These are phyloP conservation scores for Colletotrichum sansevieriae DNA, from an alignment of 2,329 filamentous ascomycete genomes.

Conservation along the genomic window DNA sequence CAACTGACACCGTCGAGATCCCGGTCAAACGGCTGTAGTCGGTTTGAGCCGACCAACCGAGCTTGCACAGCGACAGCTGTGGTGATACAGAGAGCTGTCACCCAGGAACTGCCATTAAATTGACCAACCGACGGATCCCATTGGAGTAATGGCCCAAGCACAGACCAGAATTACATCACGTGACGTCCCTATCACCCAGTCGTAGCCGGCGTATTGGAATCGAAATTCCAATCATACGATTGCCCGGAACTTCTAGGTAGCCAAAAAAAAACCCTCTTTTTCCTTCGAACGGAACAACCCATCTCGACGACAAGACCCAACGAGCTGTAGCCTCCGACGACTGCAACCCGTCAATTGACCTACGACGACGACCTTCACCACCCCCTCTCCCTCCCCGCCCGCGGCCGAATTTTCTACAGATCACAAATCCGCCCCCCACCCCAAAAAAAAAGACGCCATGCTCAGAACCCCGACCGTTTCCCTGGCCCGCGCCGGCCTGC, in stretches of 20 bases:
- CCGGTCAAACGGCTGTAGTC: constrained; percentile 35
- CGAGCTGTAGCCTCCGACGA: constrained; percentile 26
- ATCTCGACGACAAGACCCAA: constrained; percentile 13
- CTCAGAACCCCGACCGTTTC: constrained; percentile 67
- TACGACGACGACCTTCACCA: too few relatives aligned
- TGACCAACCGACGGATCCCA: constrained; percentile 15
- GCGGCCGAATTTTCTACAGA: constrained; percentile 34
- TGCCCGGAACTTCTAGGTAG: constrained; percentile 41
- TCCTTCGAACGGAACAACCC: constrained; percentile 31
- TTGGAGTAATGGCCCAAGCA: constrained; percentile 12
- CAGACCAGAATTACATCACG: neutral
- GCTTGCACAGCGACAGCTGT: constrained; percentile 1
- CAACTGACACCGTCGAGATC: constrained; percentile 2
- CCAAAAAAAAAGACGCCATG: constrained; percentile 55
- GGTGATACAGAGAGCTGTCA: constrained; percentile 12
- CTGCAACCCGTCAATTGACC: constrained; percentile 49
- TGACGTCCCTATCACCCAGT: constrained; percentile 32
- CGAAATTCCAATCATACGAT: constrained; percentile 43
- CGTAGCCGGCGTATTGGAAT: constrained; percentile 41
- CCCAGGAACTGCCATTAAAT: too few relatives aligned
- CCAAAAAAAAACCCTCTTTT: constrained; percentile 43
- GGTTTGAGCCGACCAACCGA: constrained; percentile 33
- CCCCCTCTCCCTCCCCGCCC: constrained; percentile 37
- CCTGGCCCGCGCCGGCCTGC: constrained; percentile 64
- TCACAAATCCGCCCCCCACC: constrained; percentile 31